These are phyloP conservation scores for Fusarium sp. DNA, from an alignment of 2,329 filamentous ascomycete genomes.

Conservation along the genomic window DNA sequence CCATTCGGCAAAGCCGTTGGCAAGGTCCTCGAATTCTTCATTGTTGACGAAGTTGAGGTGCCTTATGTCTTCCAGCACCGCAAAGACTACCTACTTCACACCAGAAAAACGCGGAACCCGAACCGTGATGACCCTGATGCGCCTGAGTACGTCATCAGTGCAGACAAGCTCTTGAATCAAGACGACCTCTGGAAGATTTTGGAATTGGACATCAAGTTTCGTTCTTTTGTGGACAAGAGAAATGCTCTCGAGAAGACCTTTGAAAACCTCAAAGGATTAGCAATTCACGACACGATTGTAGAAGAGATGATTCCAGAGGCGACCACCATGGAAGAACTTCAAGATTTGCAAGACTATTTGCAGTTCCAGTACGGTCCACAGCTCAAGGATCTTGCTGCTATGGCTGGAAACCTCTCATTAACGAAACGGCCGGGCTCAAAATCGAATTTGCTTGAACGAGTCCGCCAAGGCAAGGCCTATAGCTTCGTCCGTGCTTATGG, in stretches of 20 bases:
- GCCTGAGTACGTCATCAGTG: slow-evolving; percentile 77
- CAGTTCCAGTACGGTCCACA: slow-evolving; percentile 92
- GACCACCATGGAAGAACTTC: slow-evolving; percentile 90
- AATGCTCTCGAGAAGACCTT: slow-evolving; percentile 84
- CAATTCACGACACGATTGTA: slow-evolving; percentile 77
- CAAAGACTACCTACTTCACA: slow-evolving; percentile 96
- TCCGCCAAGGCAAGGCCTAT: slow-evolving; percentile 83
- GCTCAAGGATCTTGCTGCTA: slow-evolving; percentile 80
- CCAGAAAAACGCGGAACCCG: slow-evolving; percentile 74
- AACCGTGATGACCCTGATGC: slow-evolving; percentile 74
- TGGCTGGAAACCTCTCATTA: slow-evolving; percentile 71
- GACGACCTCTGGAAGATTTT: slow-evolving; percentile 95
- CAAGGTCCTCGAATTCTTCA: slow-evolving; percentile 95
- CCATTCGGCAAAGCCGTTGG: slow-evolving; percentile 89
- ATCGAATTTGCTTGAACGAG: slow-evolving; percentile 82
- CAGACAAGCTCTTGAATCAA: slow-evolving; percentile 90
- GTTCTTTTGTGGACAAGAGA: slow-evolving; percentile 90
- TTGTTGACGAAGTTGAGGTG: slow-evolving; percentile 92
- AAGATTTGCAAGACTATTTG: slow-evolving; percentile 95
- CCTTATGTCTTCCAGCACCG: slow-evolving; percentile 98
- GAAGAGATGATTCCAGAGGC: slow-evolving; percentile 85
- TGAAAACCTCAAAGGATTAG: slow-evolving; percentile 73
- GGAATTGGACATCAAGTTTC: slow-evolving; percentile 94
- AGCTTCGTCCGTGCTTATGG: slow-evolving; percentile 89
- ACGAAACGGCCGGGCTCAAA: slow-evolving; percentile 85